Percentiles rank a stretch among this genome's conserved stretches.
phyloP scores from a whole-genome alignment of 768 basidiomycete species.

The Postia placenta region DNA sequence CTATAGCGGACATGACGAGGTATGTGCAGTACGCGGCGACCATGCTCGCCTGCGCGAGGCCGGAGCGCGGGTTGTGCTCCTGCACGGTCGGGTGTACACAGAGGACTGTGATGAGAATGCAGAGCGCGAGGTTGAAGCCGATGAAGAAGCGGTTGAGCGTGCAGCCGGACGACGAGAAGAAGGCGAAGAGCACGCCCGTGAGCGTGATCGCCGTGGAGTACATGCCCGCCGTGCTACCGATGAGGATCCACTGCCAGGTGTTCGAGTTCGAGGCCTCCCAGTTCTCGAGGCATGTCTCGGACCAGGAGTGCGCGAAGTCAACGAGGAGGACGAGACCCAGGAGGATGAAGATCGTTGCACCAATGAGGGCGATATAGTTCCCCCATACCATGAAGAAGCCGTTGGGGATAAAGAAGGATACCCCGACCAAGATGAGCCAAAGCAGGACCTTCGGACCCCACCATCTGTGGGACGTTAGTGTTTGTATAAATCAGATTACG shows the following conservation, averaged over 20 bases:
- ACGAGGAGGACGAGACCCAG: constrained; percentile 95
- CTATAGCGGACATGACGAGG: constrained; percentile 88
- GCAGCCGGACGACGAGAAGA: constrained; percentile 85
- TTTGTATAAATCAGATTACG: not conserved
- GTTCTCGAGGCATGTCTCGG: constrained; percentile 91
- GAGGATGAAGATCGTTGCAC: constrained; percentile 92
- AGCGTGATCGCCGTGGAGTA: constrained; percentile 81
- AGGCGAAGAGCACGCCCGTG: constrained; percentile 85
- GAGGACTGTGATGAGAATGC: constrained; percentile 71
- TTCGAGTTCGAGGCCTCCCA: constrained; percentile 88
- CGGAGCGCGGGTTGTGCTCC: constrained; percentile 89
- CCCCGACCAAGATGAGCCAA: constrained; percentile 76
- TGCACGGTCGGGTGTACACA: constrained; percentile 85
- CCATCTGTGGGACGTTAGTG: constrained; percentile 52
- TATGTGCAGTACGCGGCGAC: constrained; percentile 98
- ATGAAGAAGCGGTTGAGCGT: constrained; percentile 96
- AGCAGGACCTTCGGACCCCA: constrained; percentile 96
- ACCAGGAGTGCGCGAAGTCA: constrained; percentile 99
- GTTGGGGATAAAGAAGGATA: constrained; percentile 95
- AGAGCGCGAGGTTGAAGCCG: constrained; percentile 83
- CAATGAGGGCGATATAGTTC: constrained; percentile 86
- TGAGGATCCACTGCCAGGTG: constrained; percentile 94
- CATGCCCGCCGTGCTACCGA: constrained; percentile 87
- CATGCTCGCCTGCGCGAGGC: constrained; percentile 92
- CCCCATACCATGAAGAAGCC: constrained; percentile 99